Evolutionary conservation across 139 green algal genomes (phyloP), one percentile per base, ranked within the genome.

Genomic region (Picocystis salinarum): DNA sequence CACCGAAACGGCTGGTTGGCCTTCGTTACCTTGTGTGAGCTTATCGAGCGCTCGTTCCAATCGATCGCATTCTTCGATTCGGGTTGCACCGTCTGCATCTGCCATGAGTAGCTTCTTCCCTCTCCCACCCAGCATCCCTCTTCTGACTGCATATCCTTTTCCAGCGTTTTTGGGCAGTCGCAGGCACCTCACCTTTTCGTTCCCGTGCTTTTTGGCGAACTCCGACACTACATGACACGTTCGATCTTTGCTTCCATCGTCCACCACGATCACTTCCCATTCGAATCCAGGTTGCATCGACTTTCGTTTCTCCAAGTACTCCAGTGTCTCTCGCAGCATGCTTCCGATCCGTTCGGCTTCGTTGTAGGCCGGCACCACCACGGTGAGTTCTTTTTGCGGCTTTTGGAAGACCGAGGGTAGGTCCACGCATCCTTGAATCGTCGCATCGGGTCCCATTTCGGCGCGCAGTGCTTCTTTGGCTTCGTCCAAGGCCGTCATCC

Each of bases 181-280:
- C 13, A 37, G 31, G 31, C 15, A 15, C 31, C 13, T 13, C 31
- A 13, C 13, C 31, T 13, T 13, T 15, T 13, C 31, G 31, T 80
- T 42, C 27, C 85, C 71, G 24, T 80, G 53, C 39, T 59, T 53
- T 19, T 59, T 48, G 0, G 79, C 65, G 59, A 71, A 90, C 13
- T 67, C 48, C 17, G 63, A 61, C 6, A 65, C 80, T 2, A 70
- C 59, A 20, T 1, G 13, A 27, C 40, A 41, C 2, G 86, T 97
- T 28, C 33, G 53, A 40, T 97, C 86, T 13, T 31, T 68, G 64
- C 74, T 91, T 41, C 86, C 86, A 36, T 97, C 86, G 48, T 96
- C 87, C 23, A 97, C 87, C 3, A 97, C 62, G 23, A 97, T 71
- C 4, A 97, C 60, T 46, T 97, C 82, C 23, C 76, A 92, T 0